These are phyloP conservation scores for Phytophthora foliorum DNA, from an alignment of 352 stramenopile genomes.

Conservation along the genomic window DNA sequence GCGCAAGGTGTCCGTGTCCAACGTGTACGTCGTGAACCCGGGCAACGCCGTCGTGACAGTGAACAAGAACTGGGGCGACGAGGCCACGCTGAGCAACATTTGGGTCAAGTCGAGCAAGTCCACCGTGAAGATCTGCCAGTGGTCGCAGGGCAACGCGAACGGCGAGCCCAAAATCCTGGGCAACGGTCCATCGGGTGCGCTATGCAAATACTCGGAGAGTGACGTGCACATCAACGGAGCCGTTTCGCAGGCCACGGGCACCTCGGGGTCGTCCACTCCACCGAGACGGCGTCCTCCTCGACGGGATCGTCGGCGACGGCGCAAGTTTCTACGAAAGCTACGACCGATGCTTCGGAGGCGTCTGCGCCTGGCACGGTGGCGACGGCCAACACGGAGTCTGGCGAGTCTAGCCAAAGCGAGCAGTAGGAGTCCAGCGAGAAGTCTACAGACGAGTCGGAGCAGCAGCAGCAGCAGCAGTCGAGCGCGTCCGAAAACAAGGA, in stretches of 20 bases:
- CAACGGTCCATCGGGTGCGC: constrained; percentile 8
- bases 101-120: constrained; percentile 25
- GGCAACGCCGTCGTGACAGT: constrained; percentile 15
- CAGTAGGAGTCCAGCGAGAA: neutral
- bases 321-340: neutral
- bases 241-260: constrained; percentile 5
- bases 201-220: constrained; percentile 26
- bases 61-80: constrained; percentile 25
- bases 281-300: neutral
- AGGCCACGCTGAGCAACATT: constrained; percentile 31
- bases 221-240: constrained; percentile 20
- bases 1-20: constrained; percentile 35
- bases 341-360: neutral
- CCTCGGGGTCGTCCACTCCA: neutral
- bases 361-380: neutral
- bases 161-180: constrained; percentile 24
- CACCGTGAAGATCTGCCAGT: constrained; percentile 20
- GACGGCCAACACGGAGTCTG: neutral
- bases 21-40: constrained; percentile 28
- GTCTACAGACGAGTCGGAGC: neutral
- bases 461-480: neutral
- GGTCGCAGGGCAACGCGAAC: constrained; percentile 14
- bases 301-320: constrained; percentile 2
- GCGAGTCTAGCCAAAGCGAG: neutral
- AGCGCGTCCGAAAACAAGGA: neutral